phyloP scores from a whole-genome alignment of 306 rosid species.

The Acacia melanoxylon region DNA sequence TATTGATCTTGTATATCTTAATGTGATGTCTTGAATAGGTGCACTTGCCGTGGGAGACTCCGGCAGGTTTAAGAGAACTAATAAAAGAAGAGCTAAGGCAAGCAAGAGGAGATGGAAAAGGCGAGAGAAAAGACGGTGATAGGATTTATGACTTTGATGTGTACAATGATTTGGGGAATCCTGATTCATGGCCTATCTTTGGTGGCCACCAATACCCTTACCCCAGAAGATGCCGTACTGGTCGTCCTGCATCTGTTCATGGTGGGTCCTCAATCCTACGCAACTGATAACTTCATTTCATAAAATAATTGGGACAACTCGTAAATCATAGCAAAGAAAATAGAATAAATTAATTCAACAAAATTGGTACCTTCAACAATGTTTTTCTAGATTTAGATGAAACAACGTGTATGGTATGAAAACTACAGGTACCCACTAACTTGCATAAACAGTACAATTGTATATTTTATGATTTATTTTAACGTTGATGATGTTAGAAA shows the following conservation, averaged over 20 bases:
- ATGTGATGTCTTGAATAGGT: constrained; percentile 18
- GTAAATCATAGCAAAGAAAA: too few relatives aligned
- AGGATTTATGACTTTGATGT: constrained; percentile 48
- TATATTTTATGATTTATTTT: too few relatives aligned
- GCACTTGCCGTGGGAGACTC: constrained; percentile 38
- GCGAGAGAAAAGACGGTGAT: constrained; percentile 14
- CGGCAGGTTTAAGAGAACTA: constrained; percentile 35
- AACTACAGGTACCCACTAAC: too few relatives aligned
- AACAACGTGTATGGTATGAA: too few relatives aligned
- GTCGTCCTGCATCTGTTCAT: constrained; percentile 21
- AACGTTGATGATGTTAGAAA: too few relatives aligned
- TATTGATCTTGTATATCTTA: not conserved
- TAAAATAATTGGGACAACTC: not conserved
- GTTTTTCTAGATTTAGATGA: too few relatives aligned
- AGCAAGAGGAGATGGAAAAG: constrained; percentile 41
- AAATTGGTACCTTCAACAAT: too few relatives aligned
- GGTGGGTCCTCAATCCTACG: not conserved
- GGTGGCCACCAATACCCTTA: constrained; percentile 25
- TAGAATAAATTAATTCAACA: too few relatives aligned
- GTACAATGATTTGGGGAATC: constrained; percentile 44
- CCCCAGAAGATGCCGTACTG: constrained; percentile 48
- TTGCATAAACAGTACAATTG: too few relatives aligned
- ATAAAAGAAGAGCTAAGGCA: constrained; percentile 38
- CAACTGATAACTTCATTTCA: not conserved
- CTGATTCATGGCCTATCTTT: constrained; percentile 32